Evolutionary conservation across 306 rosid species (phyloP).

Genomic region (Luffa acutangula): DNA sequence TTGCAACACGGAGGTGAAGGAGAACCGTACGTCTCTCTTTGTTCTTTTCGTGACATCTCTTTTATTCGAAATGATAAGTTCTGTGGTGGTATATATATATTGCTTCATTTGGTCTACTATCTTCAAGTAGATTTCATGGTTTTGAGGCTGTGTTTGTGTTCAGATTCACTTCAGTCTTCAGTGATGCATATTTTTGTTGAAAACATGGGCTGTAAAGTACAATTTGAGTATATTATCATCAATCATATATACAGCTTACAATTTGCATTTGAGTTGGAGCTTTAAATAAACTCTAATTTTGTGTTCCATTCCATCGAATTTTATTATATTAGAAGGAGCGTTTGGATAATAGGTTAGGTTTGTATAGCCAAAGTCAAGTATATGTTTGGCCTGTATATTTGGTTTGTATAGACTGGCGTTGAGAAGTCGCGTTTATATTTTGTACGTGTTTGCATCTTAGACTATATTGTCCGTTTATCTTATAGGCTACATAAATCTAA

Average conservation of each 20-base stretch:
- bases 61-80: not conserved
- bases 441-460: not conserved
- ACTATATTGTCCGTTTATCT: not conserved
- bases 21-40: constrained; percentile 16
- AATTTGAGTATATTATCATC: constrained; percentile 5
- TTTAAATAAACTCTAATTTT: not conserved
- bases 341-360: not conserved
- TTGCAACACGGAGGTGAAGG: not conserved
- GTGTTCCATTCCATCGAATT: not conserved
- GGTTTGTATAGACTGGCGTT: not conserved
- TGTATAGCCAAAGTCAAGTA: not conserved
- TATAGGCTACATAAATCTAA: not conserved
- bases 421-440: not conserved
- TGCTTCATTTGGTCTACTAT: not conserved
- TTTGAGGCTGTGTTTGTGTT: constrained; percentile 1
- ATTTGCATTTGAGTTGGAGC: not conserved
- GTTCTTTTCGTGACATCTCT: not conserved
- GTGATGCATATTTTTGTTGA: constrained; percentile 15
- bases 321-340: not conserved
- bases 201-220: constrained; percentile 8
- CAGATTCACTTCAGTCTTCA: not conserved
- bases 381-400: not conserved
- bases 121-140: not conserved
- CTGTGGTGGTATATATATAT: constrained; percentile 3
- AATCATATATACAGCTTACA: constrained; percentile 1